Conservation (phyloP, 768 basidiomycete species). For the Suillus subaureus region DNA sequence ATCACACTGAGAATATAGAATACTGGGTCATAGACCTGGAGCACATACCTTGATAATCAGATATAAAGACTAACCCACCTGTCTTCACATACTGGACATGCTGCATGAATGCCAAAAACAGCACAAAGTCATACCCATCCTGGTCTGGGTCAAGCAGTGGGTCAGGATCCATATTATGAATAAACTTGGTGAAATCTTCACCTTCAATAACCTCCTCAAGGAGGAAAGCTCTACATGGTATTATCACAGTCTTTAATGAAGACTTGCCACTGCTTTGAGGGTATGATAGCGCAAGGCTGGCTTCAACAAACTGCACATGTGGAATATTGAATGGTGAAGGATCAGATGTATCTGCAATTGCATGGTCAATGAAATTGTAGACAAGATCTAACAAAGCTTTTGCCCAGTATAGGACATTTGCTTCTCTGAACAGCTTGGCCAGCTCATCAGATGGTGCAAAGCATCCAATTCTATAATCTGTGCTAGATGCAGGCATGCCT, state of each 20-base stretch:
- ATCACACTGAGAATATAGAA: too few species aligned
- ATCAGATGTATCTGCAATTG: neutral
- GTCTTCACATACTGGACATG: constrained; percentile 16
- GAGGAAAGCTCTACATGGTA: constrained; percentile 9
- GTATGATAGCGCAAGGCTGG: constrained; percentile 7
- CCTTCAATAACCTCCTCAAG: constrained; percentile 14
- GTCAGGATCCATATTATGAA: constrained; percentile 8
- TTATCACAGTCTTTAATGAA: neutral
- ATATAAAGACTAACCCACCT: constrained; percentile 1
- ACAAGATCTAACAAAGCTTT: neutral
- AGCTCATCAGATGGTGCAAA: neutral
- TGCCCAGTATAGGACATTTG: constrained; percentile 17
- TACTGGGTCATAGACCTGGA: too few species aligned
- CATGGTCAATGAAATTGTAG: constrained; percentile 10
- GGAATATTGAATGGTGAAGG: constrained; percentile 14
- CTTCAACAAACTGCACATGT: constrained; percentile 12
- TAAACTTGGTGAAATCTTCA: constrained; percentile 11
- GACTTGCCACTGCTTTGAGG: neutral
- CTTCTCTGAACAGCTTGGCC: constrained; percentile 13
- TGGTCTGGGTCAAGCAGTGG: neutral
- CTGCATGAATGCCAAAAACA: constrained; percentile 16
- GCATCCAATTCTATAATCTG: neutral
- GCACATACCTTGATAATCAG: constrained; percentile 19
- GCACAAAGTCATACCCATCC: neutral
- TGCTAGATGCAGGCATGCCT: neutral